Conservation (phyloP, 139 green algal species). For the Pycnococcus provasolii region DNA sequence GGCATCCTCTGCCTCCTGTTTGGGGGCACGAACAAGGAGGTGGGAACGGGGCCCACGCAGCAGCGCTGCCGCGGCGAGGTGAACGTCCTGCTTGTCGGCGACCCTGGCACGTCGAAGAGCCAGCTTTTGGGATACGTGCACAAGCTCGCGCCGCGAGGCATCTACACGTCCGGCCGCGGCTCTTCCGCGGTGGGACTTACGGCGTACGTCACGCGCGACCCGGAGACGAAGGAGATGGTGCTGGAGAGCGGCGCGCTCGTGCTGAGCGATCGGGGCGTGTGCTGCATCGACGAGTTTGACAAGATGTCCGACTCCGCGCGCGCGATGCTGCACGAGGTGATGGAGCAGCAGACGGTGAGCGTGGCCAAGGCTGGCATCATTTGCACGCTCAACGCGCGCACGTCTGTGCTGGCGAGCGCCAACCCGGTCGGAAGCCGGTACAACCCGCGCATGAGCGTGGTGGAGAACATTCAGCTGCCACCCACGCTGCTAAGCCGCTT, state of each 20-base stretch:
- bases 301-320: conserved; percentile 93
- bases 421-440: conserved; percentile 71
- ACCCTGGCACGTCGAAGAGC: conserved; percentile 88
- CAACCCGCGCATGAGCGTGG: conserved; percentile 71
- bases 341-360: conserved; percentile 98
- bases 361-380: conserved; percentile 98
- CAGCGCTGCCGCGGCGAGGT: conserved; percentile 63
- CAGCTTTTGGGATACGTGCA: conserved; percentile 93
- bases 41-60: neutral
- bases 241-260: conserved; percentile 92
- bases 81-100: conserved; percentile 92
- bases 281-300: conserved; percentile 99
- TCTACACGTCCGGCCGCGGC: conserved; percentile 89
- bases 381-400: conserved; percentile 89
- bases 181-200: conserved; percentile 88
- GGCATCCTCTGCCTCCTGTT: conserved; percentile 61
- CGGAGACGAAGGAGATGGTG: conserved; percentile 84
- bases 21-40: conserved; percentile 31
- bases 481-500: conserved; percentile 83
- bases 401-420: conserved; percentile 63
- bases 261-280: conserved; percentile 81
- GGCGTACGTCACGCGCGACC: conserved; percentile 86
- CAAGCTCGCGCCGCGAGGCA: conserved; percentile 82
- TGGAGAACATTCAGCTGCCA: conserved; percentile 96
- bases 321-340: conserved; percentile 79